phyloP scores from a whole-genome alignment of 345 rosid genomes.

The Bruguiera parviflora region DNA sequence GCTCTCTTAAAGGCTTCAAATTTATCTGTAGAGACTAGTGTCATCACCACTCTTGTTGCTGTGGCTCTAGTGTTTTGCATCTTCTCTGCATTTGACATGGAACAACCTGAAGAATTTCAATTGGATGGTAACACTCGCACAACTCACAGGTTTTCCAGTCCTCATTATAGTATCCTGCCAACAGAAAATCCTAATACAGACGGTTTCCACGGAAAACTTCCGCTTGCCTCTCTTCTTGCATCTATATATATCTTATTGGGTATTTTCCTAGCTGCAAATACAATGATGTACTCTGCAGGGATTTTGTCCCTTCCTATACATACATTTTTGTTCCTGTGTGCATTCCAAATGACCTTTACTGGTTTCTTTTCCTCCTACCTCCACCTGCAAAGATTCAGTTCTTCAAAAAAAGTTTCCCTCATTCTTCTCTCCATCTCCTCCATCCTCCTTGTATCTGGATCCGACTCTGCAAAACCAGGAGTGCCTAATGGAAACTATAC shows the following conservation, averaged over 20 bases:
- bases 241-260: slow-evolving; percentile 36
- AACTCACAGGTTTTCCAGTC: slow-evolving; percentile 46
- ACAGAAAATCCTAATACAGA: slow-evolving; percentile 10
- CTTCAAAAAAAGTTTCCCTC: slow-evolving; percentile 37
- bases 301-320: slow-evolving; percentile 54
- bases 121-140: slow-evolving; percentile 49
- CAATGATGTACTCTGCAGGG: slow-evolving; percentile 45
- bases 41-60: no score
- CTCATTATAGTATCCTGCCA: slow-evolving; percentile 32
- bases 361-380: slow-evolving; percentile 50
- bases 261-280: slow-evolving; percentile 25
- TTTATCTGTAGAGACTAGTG: no score
- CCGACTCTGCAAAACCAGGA: slow-evolving; percentile 12
- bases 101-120: slow-evolving; percentile 22
- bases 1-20: no score
- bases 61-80: not conserved
- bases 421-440: slow-evolving; percentile 54
- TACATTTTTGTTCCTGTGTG: slow-evolving; percentile 40
- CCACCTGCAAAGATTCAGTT: slow-evolving; percentile 45
- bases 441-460: slow-evolving; percentile 34
- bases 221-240: slow-evolving; percentile 21
- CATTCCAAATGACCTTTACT: slow-evolving; percentile 51
- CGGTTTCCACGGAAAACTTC: slow-evolving; percentile 4
- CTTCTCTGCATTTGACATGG: slow-evolving; percentile 16
- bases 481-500: slow-evolving; percentile 25